These are phyloP conservation scores for Orbilia blumenaviensis DNA, from an alignment of 2,329 filamentous ascomycete genomes.

Conservation along the genomic window DNA sequence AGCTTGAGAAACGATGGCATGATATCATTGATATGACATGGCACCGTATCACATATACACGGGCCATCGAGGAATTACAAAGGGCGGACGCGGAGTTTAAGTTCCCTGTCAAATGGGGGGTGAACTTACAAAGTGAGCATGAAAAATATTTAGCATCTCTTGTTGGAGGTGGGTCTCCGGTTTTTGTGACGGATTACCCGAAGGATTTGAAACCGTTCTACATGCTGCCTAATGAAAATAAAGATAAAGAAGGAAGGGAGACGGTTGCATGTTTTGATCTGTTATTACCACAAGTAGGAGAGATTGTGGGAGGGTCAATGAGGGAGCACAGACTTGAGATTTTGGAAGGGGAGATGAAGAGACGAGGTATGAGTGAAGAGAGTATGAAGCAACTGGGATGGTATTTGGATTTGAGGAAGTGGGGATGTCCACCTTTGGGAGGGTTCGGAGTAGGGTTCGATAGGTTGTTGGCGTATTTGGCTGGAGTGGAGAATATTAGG, in stretches of 20 bases:
- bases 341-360: slow-evolving; percentile 64
- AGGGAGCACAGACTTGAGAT: slow-evolving; percentile 79
- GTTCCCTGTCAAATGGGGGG: slow-evolving; percentile 74
- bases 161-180: slow-evolving; percentile 70
- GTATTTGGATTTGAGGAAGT: slow-evolving; percentile 88
- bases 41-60: slow-evolving; percentile 83
- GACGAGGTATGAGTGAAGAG: slow-evolving; percentile 59
- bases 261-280: slow-evolving; percentile 93
- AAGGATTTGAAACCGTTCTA: slow-evolving; percentile 90
- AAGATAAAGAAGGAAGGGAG: slow-evolving; percentile 53
- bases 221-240: slow-evolving; percentile 69
- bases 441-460: slow-evolving; percentile 93
- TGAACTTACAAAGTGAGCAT: slow-evolving; percentile 86
- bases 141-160: slow-evolving; percentile 83
- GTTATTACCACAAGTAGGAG: slow-evolving; percentile 82
- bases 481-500: slow-evolving; percentile 81
- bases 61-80: slow-evolving; percentile 76
- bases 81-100: slow-evolving; percentile 69
- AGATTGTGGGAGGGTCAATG: slow-evolving; percentile 87
- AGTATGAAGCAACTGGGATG: slow-evolving; percentile 72
- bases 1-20: slow-evolving; percentile 75
- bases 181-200: slow-evolving; percentile 96
- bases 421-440: slow-evolving; percentile 90
- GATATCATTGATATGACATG: slow-evolving; percentile 71
- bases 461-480: slow-evolving; percentile 82